Conservation (phyloP, 2,329 filamentous ascomycete genomes). For the Neofusicoccum parvum region DNA sequence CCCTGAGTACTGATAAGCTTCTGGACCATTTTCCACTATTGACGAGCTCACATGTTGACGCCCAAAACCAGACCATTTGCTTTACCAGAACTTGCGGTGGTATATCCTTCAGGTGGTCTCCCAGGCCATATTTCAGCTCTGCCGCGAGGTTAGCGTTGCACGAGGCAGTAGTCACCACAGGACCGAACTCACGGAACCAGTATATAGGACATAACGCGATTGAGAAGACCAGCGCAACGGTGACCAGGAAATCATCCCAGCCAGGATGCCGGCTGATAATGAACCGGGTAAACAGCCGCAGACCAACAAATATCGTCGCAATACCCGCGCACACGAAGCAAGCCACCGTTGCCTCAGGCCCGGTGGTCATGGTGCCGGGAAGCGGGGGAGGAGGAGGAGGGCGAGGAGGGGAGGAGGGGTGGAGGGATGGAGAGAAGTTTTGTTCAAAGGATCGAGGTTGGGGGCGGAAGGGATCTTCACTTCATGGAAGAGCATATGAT, state of each 20-base stretch:
- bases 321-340: conserved; percentile 11
- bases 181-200: not conserved
- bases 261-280: conserved; percentile 10
- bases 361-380: not conserved
- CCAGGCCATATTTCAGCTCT: conserved; percentile 14
- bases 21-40: too few relatives aligned
- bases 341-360: conserved; percentile 2
- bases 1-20: not conserved
- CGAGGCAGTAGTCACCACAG: not conserved
- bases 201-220: conserved; percentile 4
- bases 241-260: conserved; percentile 14
- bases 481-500: not conserved
- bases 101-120: not conserved
- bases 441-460: not conserved
- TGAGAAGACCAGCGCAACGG: conserved; percentile 7
- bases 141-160: not conserved
- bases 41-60: not conserved
- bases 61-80: conserved; percentile 14
- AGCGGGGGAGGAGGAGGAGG: not conserved
- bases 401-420: not conserved
- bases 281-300: conserved; percentile 16
- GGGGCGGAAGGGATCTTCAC: not conserved
- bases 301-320: not conserved
- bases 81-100: not conserved
- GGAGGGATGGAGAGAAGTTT: not conserved